phyloP scores from a whole-genome alignment of 75 land plant genomes.

The Picea glauca region DNA sequence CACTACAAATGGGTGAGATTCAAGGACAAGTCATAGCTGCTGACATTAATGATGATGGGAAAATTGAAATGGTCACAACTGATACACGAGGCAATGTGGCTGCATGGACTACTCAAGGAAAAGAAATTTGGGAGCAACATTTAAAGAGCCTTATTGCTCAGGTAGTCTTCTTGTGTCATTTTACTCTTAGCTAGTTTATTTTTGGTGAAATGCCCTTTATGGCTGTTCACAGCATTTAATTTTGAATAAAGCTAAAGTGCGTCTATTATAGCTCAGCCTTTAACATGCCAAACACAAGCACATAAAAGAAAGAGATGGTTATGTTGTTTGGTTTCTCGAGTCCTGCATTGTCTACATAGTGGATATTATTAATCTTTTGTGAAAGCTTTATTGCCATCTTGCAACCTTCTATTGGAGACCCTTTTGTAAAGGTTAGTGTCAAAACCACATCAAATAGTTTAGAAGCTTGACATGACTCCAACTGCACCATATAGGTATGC shows the following conservation, averaged over 20 bases:
- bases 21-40: conserved; percentile 90
- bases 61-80: conserved; percentile 80
- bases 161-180: conserved; percentile 30
- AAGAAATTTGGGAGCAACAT: conserved; percentile 85
- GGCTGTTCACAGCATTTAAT: not conserved
- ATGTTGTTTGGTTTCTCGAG: too few relatives aligned
- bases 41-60: conserved; percentile 99
- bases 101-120: conserved; percentile 89
- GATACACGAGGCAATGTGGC: conserved; percentile 98
- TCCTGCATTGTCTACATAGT: too few relatives aligned
- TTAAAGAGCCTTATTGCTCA: conserved; percentile 88
- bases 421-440: too few relatives aligned
- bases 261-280: too few relatives aligned
- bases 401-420: too few relatives aligned
- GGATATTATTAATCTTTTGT: too few relatives aligned
- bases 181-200: not conserved
- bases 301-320: too few relatives aligned
- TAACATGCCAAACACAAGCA: too few relatives aligned
- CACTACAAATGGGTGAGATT: conserved; percentile 97
- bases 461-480: too few relatives aligned
- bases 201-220: not conserved
- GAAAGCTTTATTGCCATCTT: too few relatives aligned
- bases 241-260: not conserved
- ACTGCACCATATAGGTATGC: too few relatives aligned
- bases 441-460: too few relatives aligned